These are phyloP conservation scores for Clonostachys sp. DNA, from an alignment of 2,329 filamentous ascomycete genomes.

Conservation along the genomic window DNA sequence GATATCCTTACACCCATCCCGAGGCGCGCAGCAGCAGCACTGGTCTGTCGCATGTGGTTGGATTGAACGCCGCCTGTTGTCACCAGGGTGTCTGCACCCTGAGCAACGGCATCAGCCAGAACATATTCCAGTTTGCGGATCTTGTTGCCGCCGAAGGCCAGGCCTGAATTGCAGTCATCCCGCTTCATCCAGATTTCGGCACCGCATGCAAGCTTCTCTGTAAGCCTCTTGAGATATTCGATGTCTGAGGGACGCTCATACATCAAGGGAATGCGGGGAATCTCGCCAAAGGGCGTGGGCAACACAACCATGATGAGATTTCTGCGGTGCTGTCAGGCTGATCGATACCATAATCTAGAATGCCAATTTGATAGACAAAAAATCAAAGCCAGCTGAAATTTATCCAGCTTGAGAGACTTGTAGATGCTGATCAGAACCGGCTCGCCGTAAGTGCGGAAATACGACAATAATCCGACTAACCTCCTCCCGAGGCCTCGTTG, in stretches of 20 bases:
- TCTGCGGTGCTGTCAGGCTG: too few species aligned
- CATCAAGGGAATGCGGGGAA: constrained; percentile 4
- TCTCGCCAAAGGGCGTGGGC: constrained; percentile 3
- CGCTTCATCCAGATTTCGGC: constrained; percentile 6
- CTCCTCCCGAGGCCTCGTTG: too few species aligned
- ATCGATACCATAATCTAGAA: too few species aligned
- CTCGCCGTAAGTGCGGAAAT: too few species aligned
- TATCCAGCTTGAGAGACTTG: too few species aligned
- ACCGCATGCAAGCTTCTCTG: not conserved
- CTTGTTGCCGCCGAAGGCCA: constrained; percentile 29
- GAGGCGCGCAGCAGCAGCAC: constrained; percentile 20
- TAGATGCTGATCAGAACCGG: too few species aligned
- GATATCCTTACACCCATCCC: constrained; percentile 9
- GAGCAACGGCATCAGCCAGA: constrained; percentile 19
- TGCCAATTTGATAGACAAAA: too few species aligned
- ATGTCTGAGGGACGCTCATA: constrained; percentile 4
- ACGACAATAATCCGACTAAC: too few species aligned
- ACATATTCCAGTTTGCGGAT: constrained; percentile 29
- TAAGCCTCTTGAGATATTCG: constrained; percentile 3
- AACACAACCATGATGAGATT: too few species aligned
- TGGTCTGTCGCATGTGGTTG: constrained; percentile 27
- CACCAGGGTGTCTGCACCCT: constrained; percentile 20
- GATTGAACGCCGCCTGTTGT: constrained; percentile 25
- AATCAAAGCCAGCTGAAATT: too few species aligned
- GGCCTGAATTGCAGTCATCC: constrained; percentile 16